A percentile compares a stretch with the other conserved stretches of the same genome.
These are phyloP conservation scores for Malus hybrid DNA, from an alignment of 331 rosid species.

Conservation along the genomic window DNA sequence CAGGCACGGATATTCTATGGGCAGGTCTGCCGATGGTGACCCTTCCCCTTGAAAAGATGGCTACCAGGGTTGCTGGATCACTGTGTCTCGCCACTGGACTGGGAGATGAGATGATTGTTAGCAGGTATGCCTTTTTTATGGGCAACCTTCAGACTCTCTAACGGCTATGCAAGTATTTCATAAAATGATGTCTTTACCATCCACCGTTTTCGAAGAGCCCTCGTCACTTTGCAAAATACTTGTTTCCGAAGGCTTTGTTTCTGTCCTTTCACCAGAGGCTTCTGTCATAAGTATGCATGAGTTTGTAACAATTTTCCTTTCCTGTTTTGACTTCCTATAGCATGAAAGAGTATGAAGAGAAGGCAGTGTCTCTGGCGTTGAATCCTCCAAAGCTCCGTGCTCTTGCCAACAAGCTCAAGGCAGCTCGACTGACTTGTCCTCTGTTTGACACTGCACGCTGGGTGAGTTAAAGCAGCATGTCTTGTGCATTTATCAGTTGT, in stretches of 20 bases:
- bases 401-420: slow-evolving; percentile 66
- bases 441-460: slow-evolving; percentile 90
- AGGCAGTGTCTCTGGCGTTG: slow-evolving; percentile 79
- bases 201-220: not conserved
- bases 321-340: slow-evolving; percentile 26
- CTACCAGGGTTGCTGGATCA: slow-evolving; percentile 99
- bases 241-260: not conserved
- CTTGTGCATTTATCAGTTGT: too few species aligned
- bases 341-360: slow-evolving; percentile 91
- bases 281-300: too few species aligned
- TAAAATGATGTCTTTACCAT: not conserved
- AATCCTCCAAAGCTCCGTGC: slow-evolving; percentile 70
- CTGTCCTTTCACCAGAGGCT: not conserved
- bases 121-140: slow-evolving; percentile 27
- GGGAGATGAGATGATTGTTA: slow-evolving; percentile 96
- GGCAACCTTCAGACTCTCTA: not conserved
- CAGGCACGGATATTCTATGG: slow-evolving; percentile 97
- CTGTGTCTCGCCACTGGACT: slow-evolving; percentile 88
- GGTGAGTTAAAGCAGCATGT: slow-evolving; percentile 36
- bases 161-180: not conserved
- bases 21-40: slow-evolving; percentile 98
- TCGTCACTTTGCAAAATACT: too few species aligned
- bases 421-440: slow-evolving; percentile 83
- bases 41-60: slow-evolving; percentile 96
- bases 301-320: not conserved